A percentile compares a stretch with the other conserved stretches of the same genome.
These are phyloP conservation scores for Cyclotella cryptica DNA, from an alignment of 108 stramenopile genomes.

Conservation along the genomic window DNA sequence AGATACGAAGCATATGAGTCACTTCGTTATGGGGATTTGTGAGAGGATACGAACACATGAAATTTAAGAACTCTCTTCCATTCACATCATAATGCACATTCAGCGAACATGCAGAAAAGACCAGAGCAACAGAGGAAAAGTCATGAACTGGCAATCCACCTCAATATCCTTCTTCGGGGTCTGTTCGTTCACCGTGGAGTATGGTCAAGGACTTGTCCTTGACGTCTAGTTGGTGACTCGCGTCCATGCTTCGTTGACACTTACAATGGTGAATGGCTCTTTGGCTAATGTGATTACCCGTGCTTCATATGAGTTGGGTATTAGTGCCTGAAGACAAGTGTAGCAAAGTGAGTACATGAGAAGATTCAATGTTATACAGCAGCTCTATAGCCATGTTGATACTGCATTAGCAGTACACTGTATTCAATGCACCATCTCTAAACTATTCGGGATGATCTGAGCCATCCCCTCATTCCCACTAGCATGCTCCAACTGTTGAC, in stretches of 20 bases:
- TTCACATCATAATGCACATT: constrained; percentile 73
- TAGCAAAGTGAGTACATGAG: not conserved
- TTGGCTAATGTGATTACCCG: constrained; percentile 78
- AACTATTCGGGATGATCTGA: constrained; percentile 81
- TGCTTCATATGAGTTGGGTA: constrained; percentile 70
- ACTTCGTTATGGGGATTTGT: constrained; percentile 52
- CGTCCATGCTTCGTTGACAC: constrained; percentile 83
- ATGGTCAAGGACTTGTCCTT: constrained; percentile 70
- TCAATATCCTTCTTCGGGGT: constrained; percentile 33
- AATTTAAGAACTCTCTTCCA: constrained; percentile 73
- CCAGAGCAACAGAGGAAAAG: constrained; percentile 62
- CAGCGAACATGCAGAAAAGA: constrained; percentile 59
- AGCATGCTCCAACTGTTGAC: constrained; percentile 85
- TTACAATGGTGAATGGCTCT: constrained; percentile 72
- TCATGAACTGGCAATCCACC: constrained; percentile 52
- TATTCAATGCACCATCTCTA: constrained; percentile 80
- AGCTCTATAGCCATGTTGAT: too few relatives aligned
- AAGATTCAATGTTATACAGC: not conserved
- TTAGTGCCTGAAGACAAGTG: constrained; percentile 48
- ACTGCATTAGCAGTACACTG: too few relatives aligned
- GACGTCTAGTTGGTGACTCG: constrained; percentile 76
- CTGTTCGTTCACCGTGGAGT: constrained; percentile 59
- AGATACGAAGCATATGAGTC: constrained; percentile 24
- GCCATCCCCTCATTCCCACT: constrained; percentile 73
- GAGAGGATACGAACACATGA: constrained; percentile 80